Evolutionary conservation across 768 basidiomycete species (phyloP), one percentile per base, ranked within the genome.

Genomic region (Lentinula detonsa): DNA sequence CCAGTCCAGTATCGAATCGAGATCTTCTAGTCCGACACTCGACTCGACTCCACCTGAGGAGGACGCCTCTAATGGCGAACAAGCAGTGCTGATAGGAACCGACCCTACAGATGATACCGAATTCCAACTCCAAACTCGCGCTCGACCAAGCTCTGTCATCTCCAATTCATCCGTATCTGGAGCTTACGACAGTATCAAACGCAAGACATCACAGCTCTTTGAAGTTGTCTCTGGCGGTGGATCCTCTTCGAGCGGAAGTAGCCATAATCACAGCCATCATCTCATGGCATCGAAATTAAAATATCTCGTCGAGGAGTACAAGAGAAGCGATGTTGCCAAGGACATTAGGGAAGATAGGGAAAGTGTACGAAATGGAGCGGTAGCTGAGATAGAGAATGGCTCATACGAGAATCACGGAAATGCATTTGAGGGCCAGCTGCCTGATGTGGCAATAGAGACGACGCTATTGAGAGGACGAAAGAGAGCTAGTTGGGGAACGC

Each of bases 401-500:
- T 52, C 37, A 10, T 57, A 51, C 54, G 71, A 60, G 63, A 70
- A 67, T 61, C 71, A 59, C 54, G 71, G 57, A 43, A 78, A 76
- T 63, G 74, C 9, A 13, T 39, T 1, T 21, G 46, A 21, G 16
- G 49, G 48, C 53, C 76, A 85, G 63, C 73, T 86, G 61, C 85
- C 85, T 1, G 90, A 94, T 70, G 85, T 90, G 0, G 81, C 78
- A 31, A 75, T 82, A 31, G 91, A 93, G 73, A 90, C 84, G 40
- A 75, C 79, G 55, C 67, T 91, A 61, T 71, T 94, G 69, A 74
- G 88, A 55, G 89, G 88, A 15, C 76, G 87, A 66, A 86, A 89
- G 72, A 82, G 93, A 59, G 97, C 96, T 6, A 88, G 83, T 64
- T 94, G 87, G 84, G 79, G 78, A 46, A 95, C 90, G 16, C 97